Percentiles rank a stretch among this genome's conserved stretches.
These are phyloP conservation scores for Penicillium decumbens DNA, from an alignment of 2,329 filamentous ascomycete genomes.

Conservation along the genomic window DNA sequence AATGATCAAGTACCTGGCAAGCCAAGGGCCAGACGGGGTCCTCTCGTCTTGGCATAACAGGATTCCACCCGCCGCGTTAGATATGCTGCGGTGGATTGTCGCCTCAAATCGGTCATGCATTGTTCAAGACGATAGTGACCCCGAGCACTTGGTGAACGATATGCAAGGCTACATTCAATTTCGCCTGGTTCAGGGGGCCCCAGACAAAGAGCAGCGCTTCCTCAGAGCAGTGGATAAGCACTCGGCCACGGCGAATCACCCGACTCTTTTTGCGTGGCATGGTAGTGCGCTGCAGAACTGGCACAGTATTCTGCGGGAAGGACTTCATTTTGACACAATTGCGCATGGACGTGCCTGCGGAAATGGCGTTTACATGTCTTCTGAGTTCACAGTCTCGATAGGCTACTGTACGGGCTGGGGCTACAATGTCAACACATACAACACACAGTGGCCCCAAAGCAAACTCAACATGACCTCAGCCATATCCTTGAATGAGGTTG, in stretches of 20 bases:
- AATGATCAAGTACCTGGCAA: constrained; percentile 45
- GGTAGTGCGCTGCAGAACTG: constrained; percentile 73
- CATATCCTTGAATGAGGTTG: constrained; percentile 77
- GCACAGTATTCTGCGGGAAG: constrained; percentile 83
- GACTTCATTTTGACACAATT: constrained; percentile 65
- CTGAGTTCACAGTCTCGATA: constrained; percentile 53
- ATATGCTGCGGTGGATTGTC: constrained; percentile 78
- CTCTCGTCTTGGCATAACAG: constrained; percentile 54
- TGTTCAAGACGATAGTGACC: constrained; percentile 56
- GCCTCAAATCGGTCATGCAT: constrained; percentile 87
- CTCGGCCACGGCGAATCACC: constrained; percentile 44
- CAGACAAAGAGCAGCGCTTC: constrained; percentile 79
- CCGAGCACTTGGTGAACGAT: constrained; percentile 55
- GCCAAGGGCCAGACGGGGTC: constrained; percentile 21
- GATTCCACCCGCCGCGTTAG: constrained; percentile 62
- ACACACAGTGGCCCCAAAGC: constrained; percentile 61
- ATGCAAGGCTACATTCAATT: constrained; percentile 73
- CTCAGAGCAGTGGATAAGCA: constrained; percentile 53
- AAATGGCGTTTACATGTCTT: constrained; percentile 76
- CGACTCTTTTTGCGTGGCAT: constrained; percentile 83
- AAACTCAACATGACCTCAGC: constrained; percentile 55
- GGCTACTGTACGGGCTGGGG: constrained; percentile 42
- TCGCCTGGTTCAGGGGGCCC: constrained; percentile 79
- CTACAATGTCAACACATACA: neutral
- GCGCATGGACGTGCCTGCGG: constrained; percentile 67